Evolutionary conservation across 768 basidiomycete genomes (phyloP).

Genomic region (Cystofilobasidium ferigula): DNA sequence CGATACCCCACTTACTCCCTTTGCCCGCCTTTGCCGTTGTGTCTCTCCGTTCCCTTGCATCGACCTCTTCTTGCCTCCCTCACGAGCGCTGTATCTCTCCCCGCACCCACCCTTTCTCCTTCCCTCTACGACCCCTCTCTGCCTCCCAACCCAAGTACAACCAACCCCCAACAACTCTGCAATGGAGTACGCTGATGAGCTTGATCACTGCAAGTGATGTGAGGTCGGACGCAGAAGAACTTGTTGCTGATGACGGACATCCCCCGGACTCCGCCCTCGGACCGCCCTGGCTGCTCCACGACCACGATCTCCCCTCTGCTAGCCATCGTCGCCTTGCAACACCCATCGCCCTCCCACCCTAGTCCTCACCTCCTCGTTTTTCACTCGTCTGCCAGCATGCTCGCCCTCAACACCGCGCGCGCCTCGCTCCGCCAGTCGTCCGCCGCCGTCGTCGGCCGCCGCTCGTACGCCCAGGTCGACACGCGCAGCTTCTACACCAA

Average conservation of each 20-base stretch:
- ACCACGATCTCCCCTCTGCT: neutral
- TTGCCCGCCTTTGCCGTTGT: neutral
- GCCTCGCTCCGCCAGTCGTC: neutral
- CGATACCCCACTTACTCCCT: too few species aligned
- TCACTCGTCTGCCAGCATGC: neutral
- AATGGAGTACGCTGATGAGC: too few species aligned
- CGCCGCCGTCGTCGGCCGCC: neutral
- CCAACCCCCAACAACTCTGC: too few species aligned
- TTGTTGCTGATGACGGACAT: too few species aligned
- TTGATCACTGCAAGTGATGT: too few species aligned
- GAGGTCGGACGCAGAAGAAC: too few species aligned
- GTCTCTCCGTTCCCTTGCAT: neutral
- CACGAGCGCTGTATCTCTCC: constrained; percentile 4
- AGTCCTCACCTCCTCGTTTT: too few species aligned
- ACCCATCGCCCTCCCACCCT: too few species aligned
- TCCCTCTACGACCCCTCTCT: neutral
- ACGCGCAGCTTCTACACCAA: constrained; percentile 5
- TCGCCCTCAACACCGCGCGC: neutral
- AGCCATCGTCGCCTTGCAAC: neutral
- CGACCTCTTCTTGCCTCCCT: neutral
- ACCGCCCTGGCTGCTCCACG: neutral
- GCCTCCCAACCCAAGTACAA: too few species aligned
- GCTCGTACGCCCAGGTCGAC: constrained; percentile 5
- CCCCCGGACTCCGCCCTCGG: too few species aligned
- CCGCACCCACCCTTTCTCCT: neutral